Conservation (phyloP, 2,329 filamentous ascomycete genomes). For the Exophiala alcalophila region DNA sequence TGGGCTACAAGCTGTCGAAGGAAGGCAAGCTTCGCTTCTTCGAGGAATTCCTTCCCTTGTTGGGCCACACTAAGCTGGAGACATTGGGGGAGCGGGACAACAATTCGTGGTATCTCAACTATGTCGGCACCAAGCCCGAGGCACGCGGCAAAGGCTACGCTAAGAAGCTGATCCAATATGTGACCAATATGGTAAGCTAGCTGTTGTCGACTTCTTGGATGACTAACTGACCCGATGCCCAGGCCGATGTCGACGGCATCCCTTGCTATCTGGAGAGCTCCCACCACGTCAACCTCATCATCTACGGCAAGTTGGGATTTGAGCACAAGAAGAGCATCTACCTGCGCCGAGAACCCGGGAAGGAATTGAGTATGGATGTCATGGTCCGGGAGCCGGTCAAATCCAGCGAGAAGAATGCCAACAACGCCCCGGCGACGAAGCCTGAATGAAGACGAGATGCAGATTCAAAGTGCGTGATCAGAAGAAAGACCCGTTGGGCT, state of each 20-base stretch:
- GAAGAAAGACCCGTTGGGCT: too few species aligned
- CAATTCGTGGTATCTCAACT: constrained; percentile 77
- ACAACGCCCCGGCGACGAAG: constrained; percentile 4
- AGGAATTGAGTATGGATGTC: constrained; percentile 62
- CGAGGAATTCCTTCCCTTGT: constrained; percentile 69
- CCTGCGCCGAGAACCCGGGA: constrained; percentile 54
- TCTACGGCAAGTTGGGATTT: constrained; percentile 76
- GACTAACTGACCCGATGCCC: constrained; percentile 4
- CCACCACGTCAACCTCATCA: constrained; percentile 62
- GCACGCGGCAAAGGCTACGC: constrained; percentile 72
- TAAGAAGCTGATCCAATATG: constrained; percentile 66
- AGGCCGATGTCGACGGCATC: constrained; percentile 66
- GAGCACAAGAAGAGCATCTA: constrained; percentile 61
- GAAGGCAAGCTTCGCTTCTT: constrained; percentile 75
- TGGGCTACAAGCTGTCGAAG: constrained; percentile 68
- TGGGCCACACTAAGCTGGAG: constrained; percentile 68
- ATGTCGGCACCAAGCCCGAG: constrained; percentile 71
- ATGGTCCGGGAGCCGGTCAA: constrained; percentile 71
- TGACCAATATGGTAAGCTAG: constrained; percentile 59
- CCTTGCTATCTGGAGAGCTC: constrained; percentile 78
- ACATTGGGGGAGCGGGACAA: constrained; percentile 65
- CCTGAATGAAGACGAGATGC: constrained; percentile 3
- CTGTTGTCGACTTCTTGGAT: constrained; percentile 7
- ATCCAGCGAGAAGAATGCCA: constrained; percentile 3
- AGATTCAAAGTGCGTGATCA: too few species aligned